These are phyloP conservation scores for Saprolegnia diclina DNA, from an alignment of 352 stramenopile species.

Conservation along the genomic window DNA sequence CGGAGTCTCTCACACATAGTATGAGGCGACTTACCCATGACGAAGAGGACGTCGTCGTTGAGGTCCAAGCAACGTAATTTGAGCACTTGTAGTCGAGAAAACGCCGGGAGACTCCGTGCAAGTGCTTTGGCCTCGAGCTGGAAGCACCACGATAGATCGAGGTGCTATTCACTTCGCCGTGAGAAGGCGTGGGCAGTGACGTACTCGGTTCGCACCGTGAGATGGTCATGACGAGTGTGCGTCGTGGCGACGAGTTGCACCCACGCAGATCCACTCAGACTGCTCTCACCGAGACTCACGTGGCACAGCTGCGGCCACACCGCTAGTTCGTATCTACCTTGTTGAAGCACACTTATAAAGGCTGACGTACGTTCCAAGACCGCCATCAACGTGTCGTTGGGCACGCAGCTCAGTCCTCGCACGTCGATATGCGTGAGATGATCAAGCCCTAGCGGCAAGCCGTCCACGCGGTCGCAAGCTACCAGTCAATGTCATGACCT, in stretches of 20 bases:
- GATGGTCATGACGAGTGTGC: not conserved
- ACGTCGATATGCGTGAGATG: not conserved
- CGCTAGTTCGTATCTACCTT: not conserved
- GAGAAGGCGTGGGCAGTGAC: not conserved
- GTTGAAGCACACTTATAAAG: not conserved
- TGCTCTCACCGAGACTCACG: conserved; percentile 13
- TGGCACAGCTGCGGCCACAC: not conserved
- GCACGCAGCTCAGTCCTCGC: conserved; percentile 11
- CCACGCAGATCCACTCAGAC: not conserved
- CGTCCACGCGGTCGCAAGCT: not conserved
- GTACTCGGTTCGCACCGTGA: not conserved
- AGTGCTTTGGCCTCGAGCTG: not conserved
- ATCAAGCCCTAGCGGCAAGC: not conserved
- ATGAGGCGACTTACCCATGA: not conserved
- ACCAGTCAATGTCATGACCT: not conserved
- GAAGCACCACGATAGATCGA: conserved; percentile 24
- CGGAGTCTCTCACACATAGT: not conserved
- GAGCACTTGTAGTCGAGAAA: not conserved
- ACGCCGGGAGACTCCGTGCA: not conserved
- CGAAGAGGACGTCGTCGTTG: not conserved
- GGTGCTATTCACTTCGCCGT: not conserved
- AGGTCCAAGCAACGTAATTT: conserved; percentile 18
- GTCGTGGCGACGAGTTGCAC: not conserved
- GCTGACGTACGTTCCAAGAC: not conserved
- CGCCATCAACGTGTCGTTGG: not conserved